Evolutionary conservation across 768 basidiomycete genomes (phyloP).

Genomic region (Paxillus ammoniavirescens): DNA sequence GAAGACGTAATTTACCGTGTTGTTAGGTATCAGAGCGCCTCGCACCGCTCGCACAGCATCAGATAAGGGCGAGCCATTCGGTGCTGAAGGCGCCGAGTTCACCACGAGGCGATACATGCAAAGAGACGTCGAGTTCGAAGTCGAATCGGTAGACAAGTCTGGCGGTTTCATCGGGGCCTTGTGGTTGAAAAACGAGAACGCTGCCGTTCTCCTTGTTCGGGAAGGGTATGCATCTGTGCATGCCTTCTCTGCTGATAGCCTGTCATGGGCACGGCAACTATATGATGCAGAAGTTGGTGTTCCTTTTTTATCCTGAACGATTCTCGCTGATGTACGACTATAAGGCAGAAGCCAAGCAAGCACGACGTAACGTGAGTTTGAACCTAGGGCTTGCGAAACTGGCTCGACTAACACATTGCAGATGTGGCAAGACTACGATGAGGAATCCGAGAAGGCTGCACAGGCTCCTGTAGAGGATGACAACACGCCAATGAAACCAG

Average conservation of each 20-base stretch:
- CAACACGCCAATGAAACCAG: constrained; percentile 61
- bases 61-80: constrained; percentile 90
- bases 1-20: constrained; percentile 5
- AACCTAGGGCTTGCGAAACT: not conserved
- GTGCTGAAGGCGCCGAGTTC: constrained; percentile 79
- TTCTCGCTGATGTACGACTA: constrained; percentile 5
- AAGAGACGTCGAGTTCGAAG: constrained; percentile 90
- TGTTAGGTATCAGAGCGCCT: constrained; percentile 85
- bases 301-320: constrained; percentile 2
- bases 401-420: constrained; percentile 28
- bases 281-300: constrained; percentile 75
- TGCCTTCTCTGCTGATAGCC: constrained; percentile 78
- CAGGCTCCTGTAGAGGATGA: constrained; percentile 47
- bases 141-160: constrained; percentile 88
- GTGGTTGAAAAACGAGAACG: constrained; percentile 83
- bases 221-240: constrained; percentile 92
- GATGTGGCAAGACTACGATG: constrained; percentile 89
- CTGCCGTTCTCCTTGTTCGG: constrained; percentile 74
- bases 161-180: constrained; percentile 94
- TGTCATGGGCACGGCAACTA: constrained; percentile 78
- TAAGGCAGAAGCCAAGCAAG: constrained; percentile 79
- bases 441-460: constrained; percentile 58
- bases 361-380: constrained; percentile 68
- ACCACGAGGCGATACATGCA: constrained; percentile 84
- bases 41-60: constrained; percentile 75